These are phyloP conservation scores for Pilatotrama ljubarskyi DNA, from an alignment of 768 basidiomycete genomes.

Conservation along the genomic window DNA sequence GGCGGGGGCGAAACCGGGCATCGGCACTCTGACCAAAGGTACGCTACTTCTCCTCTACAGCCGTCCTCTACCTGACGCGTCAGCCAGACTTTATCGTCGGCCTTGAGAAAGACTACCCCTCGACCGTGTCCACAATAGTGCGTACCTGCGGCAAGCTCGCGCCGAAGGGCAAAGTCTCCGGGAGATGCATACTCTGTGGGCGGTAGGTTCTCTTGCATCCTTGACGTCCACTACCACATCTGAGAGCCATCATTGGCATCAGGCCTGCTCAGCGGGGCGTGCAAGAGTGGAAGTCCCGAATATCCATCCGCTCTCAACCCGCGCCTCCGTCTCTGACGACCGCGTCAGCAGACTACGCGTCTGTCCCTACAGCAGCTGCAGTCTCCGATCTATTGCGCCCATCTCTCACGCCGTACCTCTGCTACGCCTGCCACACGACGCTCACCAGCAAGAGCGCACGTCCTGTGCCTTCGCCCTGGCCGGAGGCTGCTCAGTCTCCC, in stretches of 20 bases:
- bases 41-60: not conserved
- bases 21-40: conserved; percentile 72
- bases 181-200: conserved; percentile 62
- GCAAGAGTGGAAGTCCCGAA: conserved; percentile 72
- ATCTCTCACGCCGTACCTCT: conserved; percentile 46
- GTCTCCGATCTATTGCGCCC: not conserved
- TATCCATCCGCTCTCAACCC: conserved; percentile 59
- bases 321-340: not conserved
- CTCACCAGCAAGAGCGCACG: conserved; percentile 59
- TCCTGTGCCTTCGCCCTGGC: conserved; percentile 28
- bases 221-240: not conserved
- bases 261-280: conserved; percentile 67
- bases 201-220: conserved; percentile 43
- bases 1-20: conserved; percentile 54
- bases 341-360: conserved; percentile 16
- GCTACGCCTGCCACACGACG: conserved; percentile 64
- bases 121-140: conserved; percentile 82
- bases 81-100: conserved; percentile 73
- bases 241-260: not conserved
- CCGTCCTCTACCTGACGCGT: not conserved
- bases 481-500: not conserved
- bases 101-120: conserved; percentile 80
- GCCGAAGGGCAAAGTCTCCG: conserved; percentile 55
- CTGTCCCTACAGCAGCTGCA: conserved; percentile 12
- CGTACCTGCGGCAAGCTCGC: conserved; percentile 78